Evolutionary conservation across 2,329 filamentous ascomycete genomes (phyloP), one percentile per base, ranked within the genome.

Genomic region (Apiospora kogelbergensis): DNA sequence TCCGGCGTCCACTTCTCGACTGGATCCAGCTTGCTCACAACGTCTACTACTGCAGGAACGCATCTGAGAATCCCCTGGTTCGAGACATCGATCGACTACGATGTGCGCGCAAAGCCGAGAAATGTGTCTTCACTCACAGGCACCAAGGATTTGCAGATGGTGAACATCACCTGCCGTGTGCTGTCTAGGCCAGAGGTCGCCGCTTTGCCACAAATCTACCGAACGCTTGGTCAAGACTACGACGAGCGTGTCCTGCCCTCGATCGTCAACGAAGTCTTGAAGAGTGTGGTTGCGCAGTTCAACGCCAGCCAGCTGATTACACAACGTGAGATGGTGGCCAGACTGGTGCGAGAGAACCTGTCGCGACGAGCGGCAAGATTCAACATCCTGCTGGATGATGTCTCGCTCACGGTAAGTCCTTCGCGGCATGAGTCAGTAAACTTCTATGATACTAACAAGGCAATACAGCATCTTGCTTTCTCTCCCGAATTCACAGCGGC

Each of bases 101-200:
- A 99, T 81, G 96, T 99, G 76, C 95, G 96, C 83, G 96, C 96
- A 70, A 98, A 95, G 86, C 96, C 96, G 77, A 91, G 96, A 80
- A 98, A 97, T 78, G 95, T 99, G 76, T 93, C 96, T 74, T 98
- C 96, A 74, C 89, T 99, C 74, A 99, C 96, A 70, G 96, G 96
- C 76, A 99, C 96, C 79, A 99, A 99, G 87, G 96, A 99, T 83
- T 85, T 99, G 83, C 96, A 99, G 86, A 99, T 99, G 96, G 96
- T 98, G 80, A 99, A 99, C 89, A 98, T 99, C 80, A 99, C 95
- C 79, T 99, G 96, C 84, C 95, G 96, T 93, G 96, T 99, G 70
- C 93, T 99, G 67, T 98, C 95, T 70, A 88, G 94, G 76, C 96
- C 96, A 68, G 90, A 94, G 69, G 85, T 99, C 77, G 90, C 93